Evolutionary conservation across 805 yeast species (phyloP), one percentile per base, ranked within the genome.

Genomic region (Yarrowia keelungensis): DNA sequence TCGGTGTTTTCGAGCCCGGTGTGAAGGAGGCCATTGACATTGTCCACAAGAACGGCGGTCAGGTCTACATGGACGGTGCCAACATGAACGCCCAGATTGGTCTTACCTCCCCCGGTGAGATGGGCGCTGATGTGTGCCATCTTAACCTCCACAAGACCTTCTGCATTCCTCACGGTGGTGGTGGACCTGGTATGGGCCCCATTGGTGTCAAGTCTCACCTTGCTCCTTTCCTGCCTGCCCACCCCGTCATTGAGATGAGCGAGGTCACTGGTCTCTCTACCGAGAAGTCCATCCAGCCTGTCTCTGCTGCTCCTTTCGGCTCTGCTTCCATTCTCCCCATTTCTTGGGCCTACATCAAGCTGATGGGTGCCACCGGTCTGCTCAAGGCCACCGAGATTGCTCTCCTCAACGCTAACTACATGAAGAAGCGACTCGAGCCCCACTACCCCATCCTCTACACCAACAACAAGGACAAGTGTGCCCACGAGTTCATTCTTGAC

Each of bases 41-140:
- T 69, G 91, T 94, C 45, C 99, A 95, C 78, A 74, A 79, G 19
- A 79, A 88, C 74, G 98, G 99, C 69, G 99, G 98, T 35, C 97
- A 93, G 79, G 98, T 95, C 22, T 95, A 95, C 80, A 82, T 94
- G 81, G 99, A 95, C 80, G 99, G 99, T 78, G 99, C 99, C 69
- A 95, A 95, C 81, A 95, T 95, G 99, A 95, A 95, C 78, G 99
- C 99, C 0, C 99, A 95, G 81, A 97, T 95, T 61, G 99, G 99
- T 14, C 83, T 95, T 70, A 94, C 98, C 0, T 90, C 97, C 8
- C 98, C 99, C 10, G 99, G 98, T 69, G 98, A 92, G 76, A 82
- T 95, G 73, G 98, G 98, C 67, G 98, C 98, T 12, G 99, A 95
- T 80, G 98, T 95, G 50, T 95, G 99, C 79, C 99, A 95, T 76